phyloP scores from a whole-genome alignment of 2,329 filamentous ascomycete species.

The Ophiosphaerella narmari region DNA sequence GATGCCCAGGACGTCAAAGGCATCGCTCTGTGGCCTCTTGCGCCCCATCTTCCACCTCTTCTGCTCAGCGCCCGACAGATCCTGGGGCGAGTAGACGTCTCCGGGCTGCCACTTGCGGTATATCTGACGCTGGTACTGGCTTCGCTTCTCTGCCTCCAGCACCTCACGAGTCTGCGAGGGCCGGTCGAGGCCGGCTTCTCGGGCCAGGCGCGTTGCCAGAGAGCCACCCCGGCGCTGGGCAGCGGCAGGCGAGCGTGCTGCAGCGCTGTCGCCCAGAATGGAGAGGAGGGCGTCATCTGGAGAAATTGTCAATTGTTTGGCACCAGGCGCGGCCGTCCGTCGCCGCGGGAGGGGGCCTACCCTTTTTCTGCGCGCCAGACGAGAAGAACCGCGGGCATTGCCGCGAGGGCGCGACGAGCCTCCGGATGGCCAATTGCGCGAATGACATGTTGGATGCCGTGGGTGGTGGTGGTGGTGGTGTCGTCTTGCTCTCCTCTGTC shows the following conservation, averaged over 20 bases:
- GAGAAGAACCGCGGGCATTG: constrained; percentile 32
- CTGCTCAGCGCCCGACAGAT: constrained; percentile 79
- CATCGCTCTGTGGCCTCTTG: constrained; percentile 63
- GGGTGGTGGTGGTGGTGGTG: constrained; percentile 7
- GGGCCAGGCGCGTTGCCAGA: constrained; percentile 20
- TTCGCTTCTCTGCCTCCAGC: constrained; percentile 33
- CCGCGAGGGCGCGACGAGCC: constrained; percentile 8
- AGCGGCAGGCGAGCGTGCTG: constrained; percentile 13
- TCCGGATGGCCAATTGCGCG: constrained; percentile 17
- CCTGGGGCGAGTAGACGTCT: constrained; percentile 89
- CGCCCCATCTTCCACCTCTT: constrained; percentile 70
- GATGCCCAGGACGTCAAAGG: constrained; percentile 78
- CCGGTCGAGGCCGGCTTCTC: constrained; percentile 25
- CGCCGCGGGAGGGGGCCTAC: constrained; percentile 12
- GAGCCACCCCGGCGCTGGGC: constrained; percentile 1
- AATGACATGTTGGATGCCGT: constrained; percentile 28
- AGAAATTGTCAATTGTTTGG: constrained; percentile 6
- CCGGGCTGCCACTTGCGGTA: constrained; percentile 74
- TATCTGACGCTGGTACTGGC: constrained; percentile 66
- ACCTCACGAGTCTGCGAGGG: constrained; percentile 26
- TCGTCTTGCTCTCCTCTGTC: constrained; percentile 17
- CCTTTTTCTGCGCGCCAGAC: constrained; percentile 23
- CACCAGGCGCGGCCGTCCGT: background rate
- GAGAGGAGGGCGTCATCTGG: constrained; percentile 22
- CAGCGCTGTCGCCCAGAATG: constrained; percentile 21